Conservation (phyloP, 352 stramenopile genomes). For the Phytopythium sindhum region DNA sequence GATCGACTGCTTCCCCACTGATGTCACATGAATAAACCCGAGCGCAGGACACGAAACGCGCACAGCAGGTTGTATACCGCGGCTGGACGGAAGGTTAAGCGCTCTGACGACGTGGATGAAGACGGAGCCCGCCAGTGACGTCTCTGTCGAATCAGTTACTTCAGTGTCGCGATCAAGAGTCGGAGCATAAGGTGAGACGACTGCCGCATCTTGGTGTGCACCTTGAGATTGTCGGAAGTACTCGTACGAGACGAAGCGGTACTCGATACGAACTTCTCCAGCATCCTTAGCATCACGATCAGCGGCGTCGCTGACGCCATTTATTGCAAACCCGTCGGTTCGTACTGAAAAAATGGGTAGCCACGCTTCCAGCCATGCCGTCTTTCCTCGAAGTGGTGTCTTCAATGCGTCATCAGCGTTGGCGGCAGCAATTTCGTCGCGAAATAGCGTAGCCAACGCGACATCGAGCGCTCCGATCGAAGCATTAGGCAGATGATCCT, state of each 20-base stretch:
- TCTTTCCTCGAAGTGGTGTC: conserved; percentile 10
- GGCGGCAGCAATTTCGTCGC: conserved; percentile 5
- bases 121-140: conserved; percentile 18
- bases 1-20: conserved; percentile 30
- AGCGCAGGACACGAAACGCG: conserved; percentile 13
- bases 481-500: conserved; percentile 45
- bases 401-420: neutral
- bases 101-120: conserved; percentile 33
- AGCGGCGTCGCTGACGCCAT: neutral
- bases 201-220: conserved; percentile 3
- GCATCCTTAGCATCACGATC: conserved; percentile 8
- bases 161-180: neutral
- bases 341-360: conserved; percentile 30
- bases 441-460: conserved; percentile 27
- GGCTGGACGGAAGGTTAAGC: conserved; percentile 18
- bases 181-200: conserved; percentile 3
- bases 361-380: conserved; percentile 43
- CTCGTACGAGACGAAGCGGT: conserved; percentile 37
- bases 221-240: conserved; percentile 18
- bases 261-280: conserved; percentile 46
- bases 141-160: neutral
- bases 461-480: conserved; percentile 35
- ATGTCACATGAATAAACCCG: conserved; percentile 20
- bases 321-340: too few species aligned
- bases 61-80: conserved; percentile 39